A percentile compares a stretch with the other conserved stretches of the same genome.
phyloP scores from a whole-genome alignment of 2,329 filamentous ascomycete genomes.

The Orbilia blumenaviensis region DNA sequence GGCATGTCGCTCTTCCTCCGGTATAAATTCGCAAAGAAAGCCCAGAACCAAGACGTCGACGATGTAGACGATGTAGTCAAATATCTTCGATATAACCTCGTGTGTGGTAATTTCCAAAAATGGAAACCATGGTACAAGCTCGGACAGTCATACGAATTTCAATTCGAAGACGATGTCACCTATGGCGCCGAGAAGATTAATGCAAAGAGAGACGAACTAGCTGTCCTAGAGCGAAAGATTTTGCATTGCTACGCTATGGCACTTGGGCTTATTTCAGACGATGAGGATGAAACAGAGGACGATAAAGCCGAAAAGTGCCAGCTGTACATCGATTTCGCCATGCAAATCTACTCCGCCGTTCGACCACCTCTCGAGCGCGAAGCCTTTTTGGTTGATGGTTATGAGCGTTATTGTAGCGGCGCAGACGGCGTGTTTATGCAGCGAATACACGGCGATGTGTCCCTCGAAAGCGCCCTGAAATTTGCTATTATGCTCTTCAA shows the following conservation, averaged over 20 bases:
- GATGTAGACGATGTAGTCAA: conserved; percentile 60
- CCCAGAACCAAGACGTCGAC: conserved; percentile 59
- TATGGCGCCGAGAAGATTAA: conserved; percentile 63
- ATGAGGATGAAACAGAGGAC: conserved; percentile 67
- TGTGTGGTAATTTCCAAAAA: conserved; percentile 60
- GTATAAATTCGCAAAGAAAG: conserved; percentile 50
- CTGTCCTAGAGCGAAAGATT: conserved; percentile 59
- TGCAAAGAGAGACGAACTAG: conserved; percentile 59
- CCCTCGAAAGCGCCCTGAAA: conserved; percentile 71
- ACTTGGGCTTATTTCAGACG: conserved; percentile 69
- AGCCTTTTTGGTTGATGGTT: conserved; percentile 71
- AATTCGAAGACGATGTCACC: conserved; percentile 62
- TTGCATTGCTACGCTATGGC: conserved; percentile 70
- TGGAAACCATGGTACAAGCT: conserved; percentile 63
- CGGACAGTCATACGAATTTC: conserved; percentile 61
- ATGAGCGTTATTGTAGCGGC: conserved; percentile 69
- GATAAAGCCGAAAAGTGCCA: conserved; percentile 70
- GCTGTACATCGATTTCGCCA: conserved; percentile 74
- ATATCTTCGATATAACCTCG: conserved; percentile 59
- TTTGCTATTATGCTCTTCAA: conserved; percentile 71
- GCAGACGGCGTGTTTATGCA: conserved; percentile 69
- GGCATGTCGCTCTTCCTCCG: conserved; percentile 48
- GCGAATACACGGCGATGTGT: conserved; percentile 68
- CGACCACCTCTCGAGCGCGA: conserved; percentile 74
- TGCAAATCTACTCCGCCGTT: conserved; percentile 74